Percentiles rank a stretch among this genome's conserved stretches.
Evolutionary conservation across 1,284 basidiomycete species (phyloP).

Genomic region (Schizophyllum commune): DNA sequence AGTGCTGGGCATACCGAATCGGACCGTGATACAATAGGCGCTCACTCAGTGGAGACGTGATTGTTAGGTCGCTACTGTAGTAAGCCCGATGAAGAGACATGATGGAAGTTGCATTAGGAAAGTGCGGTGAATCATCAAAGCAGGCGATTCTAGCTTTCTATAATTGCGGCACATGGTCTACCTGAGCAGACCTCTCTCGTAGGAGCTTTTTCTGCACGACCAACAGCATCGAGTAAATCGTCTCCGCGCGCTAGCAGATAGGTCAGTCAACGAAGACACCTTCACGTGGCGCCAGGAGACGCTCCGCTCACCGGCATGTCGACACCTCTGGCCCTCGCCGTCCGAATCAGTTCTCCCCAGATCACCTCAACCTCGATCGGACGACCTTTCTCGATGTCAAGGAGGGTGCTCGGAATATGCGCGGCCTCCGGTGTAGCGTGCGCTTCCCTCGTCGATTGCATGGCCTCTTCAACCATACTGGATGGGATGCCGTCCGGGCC

Average conservation of each 20-base stretch:
- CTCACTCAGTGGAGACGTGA: too few relatives aligned
- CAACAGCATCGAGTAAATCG: slow-evolving; percentile 28
- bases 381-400: slow-evolving; percentile 28
- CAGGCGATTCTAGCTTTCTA: too few relatives aligned
- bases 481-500: neutral
- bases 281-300: too few relatives aligned
- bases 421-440: slow-evolving; percentile 18
- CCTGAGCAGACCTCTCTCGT: slow-evolving; percentile 6
- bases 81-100: too few relatives aligned
- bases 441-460: neutral
- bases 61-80: too few relatives aligned
- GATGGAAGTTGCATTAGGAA: too few relatives aligned
- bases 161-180: too few relatives aligned
- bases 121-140: too few relatives aligned
- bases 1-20: too few relatives aligned
- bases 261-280: too few relatives aligned
- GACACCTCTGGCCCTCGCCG: slow-evolving; percentile 27
- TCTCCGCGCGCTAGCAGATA: slow-evolving; percentile 27
- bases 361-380: slow-evolving; percentile 41
- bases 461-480: neutral
- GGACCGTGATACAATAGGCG: too few relatives aligned
- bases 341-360: slow-evolving; percentile 29
- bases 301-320: slow-evolving; percentile 2
- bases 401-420: slow-evolving; percentile 17
- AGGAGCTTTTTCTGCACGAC: slow-evolving; percentile 31